These are phyloP conservation scores for Omphalotus olearius DNA, from an alignment of 1,284 basidiomycete genomes.

Conservation along the genomic window DNA sequence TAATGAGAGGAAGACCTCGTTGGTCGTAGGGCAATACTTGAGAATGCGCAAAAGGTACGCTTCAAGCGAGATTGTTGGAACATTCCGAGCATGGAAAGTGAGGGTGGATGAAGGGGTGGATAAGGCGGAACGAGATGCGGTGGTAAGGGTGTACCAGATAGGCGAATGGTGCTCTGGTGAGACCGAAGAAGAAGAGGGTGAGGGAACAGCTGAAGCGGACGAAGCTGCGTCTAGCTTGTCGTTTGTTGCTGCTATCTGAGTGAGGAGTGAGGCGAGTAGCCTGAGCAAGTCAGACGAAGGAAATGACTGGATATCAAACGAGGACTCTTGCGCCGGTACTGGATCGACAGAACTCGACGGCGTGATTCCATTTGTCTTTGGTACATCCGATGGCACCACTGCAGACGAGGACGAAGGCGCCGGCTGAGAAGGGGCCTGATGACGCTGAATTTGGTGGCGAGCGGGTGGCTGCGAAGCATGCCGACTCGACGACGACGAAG, in stretches of 20 bases:
- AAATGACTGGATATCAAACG: slow-evolving; percentile 62
- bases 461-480: slow-evolving; percentile 1
- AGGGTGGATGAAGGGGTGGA: slow-evolving; percentile 79
- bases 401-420: neutral
- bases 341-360: slow-evolving; percentile 5
- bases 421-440: neutral
- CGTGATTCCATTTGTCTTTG: neutral
- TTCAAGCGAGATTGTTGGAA: slow-evolving; percentile 93
- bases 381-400: neutral
- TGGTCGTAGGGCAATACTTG: slow-evolving; percentile 98
- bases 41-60: slow-evolving; percentile 93
- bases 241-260: slow-evolving; percentile 91
- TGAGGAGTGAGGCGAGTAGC: slow-evolving; percentile 85
- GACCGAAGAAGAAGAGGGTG: slow-evolving; percentile 20
- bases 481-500: slow-evolving; percentile 1
- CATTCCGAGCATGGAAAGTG: slow-evolving; percentile 93
- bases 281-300: slow-evolving; percentile 72
- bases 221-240: slow-evolving; percentile 48
- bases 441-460: neutral
- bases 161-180: slow-evolving; percentile 29
- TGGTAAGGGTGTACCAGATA: slow-evolving; percentile 65
- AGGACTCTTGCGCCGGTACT: slow-evolving; percentile 12
- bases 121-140: slow-evolving; percentile 77
- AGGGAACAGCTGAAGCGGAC: slow-evolving; percentile 23
- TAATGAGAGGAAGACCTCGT: slow-evolving; percentile 93